Conservation (phyloP, 2,329 filamentous ascomycete genomes). For the Chaetomiaceae sp. region DNA sequence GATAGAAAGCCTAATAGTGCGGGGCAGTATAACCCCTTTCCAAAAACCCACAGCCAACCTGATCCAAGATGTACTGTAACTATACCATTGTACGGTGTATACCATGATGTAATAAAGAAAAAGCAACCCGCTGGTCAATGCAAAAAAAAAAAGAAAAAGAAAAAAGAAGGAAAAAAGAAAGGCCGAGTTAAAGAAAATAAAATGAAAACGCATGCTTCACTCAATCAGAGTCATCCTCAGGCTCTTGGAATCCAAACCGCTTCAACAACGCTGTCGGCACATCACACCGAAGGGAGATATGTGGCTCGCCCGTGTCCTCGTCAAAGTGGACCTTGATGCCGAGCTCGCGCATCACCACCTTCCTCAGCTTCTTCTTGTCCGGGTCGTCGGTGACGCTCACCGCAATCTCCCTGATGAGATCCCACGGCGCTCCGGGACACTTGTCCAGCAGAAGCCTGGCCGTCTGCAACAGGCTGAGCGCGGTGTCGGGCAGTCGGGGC, state of each 20-base stretch:
- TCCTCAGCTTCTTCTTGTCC: neutral
- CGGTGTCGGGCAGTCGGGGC: constrained; percentile 5
- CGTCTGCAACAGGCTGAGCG: constrained; percentile 12
- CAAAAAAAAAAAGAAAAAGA: neutral
- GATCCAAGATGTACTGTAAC: neutral
- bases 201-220: neutral
- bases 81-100: neutral
- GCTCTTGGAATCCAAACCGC: neutral
- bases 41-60: neutral
- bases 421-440: neutral
- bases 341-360: constrained; percentile 14
- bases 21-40: neutral
- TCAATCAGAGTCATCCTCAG: neutral
- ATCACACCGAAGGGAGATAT: neutral
- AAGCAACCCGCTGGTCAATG: neutral
- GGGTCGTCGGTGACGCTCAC: constrained; percentile 2
- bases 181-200: too few relatives aligned
- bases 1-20: too few relatives aligned
- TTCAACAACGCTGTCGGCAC: neutral
- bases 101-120: neutral
- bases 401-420: constrained; percentile 13
- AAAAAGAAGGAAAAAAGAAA: neutral
- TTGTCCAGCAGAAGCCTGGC: constrained; percentile 17
- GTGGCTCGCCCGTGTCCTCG: too few relatives aligned
- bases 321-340: neutral